Conservation (phyloP, 805 yeast genomes). For the Middelhovenomyces tepae region DNA sequence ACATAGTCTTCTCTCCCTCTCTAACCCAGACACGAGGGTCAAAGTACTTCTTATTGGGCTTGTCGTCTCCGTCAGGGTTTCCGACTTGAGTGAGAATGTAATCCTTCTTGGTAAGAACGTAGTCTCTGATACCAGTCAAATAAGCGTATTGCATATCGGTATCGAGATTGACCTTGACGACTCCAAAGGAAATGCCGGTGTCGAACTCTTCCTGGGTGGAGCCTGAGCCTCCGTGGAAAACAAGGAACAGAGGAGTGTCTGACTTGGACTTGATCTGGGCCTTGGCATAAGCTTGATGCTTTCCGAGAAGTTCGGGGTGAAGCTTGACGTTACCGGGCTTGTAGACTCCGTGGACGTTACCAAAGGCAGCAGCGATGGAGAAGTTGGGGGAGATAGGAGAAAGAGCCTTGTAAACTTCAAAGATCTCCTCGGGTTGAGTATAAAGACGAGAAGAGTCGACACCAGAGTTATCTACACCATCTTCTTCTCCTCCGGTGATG, state of each 20-base stretch:
- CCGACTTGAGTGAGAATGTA: conserved; percentile 85
- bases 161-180: conserved; percentile 97
- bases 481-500: conserved; percentile 99
- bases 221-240: conserved; percentile 99
- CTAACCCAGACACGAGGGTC: conserved; percentile 99
- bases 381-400: conserved; percentile 90
- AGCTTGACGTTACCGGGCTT: conserved; percentile 97
- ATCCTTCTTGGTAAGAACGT: conserved; percentile 91
- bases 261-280: conserved; percentile 46
- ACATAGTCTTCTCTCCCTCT: conserved; percentile 99
- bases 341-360: conserved; percentile 99
- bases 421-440: conserved; percentile 94
- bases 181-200: conserved; percentile 87
- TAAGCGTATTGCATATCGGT: conserved; percentile 99
- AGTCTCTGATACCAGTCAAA: conserved; percentile 95
- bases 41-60: conserved; percentile 99
- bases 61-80: conserved; percentile 98
- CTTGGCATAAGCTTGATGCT: conserved; percentile 86
- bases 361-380: conserved; percentile 99
- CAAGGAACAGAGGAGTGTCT: conserved; percentile 79
- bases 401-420: conserved; percentile 81
- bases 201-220: conserved; percentile 86
- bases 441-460: conserved; percentile 80
- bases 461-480: conserved; percentile 97
- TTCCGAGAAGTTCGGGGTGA: conserved; percentile 88